phyloP scores from a whole-genome alignment of 345 rosid genomes.

The Eucalyptus pauciflora region DNA sequence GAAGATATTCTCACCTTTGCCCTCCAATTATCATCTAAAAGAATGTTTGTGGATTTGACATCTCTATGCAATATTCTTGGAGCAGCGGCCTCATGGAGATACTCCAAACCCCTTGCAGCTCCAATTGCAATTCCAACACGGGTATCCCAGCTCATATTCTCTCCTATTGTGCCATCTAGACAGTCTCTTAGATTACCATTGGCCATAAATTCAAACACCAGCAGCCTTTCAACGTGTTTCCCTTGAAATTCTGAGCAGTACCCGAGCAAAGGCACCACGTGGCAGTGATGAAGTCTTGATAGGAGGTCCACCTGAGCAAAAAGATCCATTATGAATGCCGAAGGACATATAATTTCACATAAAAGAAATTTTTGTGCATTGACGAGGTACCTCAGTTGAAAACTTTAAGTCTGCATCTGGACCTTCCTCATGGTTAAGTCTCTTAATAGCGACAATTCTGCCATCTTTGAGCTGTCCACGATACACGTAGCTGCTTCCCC shows the following conservation, averaged over 20 bases:
- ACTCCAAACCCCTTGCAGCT: slow-evolving; percentile 96
- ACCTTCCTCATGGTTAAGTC: slow-evolving; percentile 53
- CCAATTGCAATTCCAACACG: slow-evolving; percentile 83
- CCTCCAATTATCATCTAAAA: slow-evolving; percentile 71
- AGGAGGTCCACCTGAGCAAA: slow-evolving; percentile 65
- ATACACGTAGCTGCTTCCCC: slow-evolving; percentile 87
- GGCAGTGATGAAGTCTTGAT: slow-evolving; percentile 86
- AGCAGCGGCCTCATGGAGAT: slow-evolving; percentile 98
- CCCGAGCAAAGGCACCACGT: slow-evolving; percentile 87
- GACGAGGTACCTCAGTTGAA: slow-evolving; percentile 51
- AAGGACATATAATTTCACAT: background rate
- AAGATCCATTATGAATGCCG: background rate
- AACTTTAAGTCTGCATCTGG: slow-evolving; percentile 49
- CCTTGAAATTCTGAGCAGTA: slow-evolving; percentile 79
- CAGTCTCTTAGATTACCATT: slow-evolving; percentile 82
- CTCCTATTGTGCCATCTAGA: slow-evolving; percentile 55
- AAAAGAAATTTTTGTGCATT: background rate
- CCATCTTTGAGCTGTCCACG: slow-evolving; percentile 81
- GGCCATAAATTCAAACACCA: slow-evolving; percentile 78
- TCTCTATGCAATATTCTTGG: slow-evolving; percentile 96
- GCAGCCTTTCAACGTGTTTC: slow-evolving; percentile 69
- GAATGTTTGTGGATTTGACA: slow-evolving; percentile 93
- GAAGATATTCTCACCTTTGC: slow-evolving; percentile 58
- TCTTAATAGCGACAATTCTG: slow-evolving; percentile 76
- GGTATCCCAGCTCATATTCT: slow-evolving; percentile 68